Evolutionary conservation across 495 filamentous ascomycete genomes (phyloP), one percentile per base, ranked within the genome.

Genomic region (Penicillium pancosmium): DNA sequence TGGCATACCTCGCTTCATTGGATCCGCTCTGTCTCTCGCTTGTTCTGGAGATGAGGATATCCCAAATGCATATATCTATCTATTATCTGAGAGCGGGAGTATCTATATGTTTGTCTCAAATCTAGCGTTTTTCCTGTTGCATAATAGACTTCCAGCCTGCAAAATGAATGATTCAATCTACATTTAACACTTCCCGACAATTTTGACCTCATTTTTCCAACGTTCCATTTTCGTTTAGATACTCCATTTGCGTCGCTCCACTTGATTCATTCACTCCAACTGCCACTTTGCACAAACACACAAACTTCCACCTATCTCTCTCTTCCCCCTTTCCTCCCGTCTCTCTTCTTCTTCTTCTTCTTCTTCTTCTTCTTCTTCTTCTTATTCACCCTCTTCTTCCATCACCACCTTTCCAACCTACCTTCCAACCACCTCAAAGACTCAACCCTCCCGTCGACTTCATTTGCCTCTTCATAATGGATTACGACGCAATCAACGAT

Each of bases 1-100:
- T 46, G 40, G 38, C 44, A 43, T 27, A 56, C 57, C 3, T 54
- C 56, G 47, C 49, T 25, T 6, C 57, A 57, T 40, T 35, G 25
- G 21, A 27, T 46, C 3, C 16, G 19, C 6, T 61, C 50, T 27
- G 21, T 11, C 21, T 31, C 46, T 4, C 21, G 46, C 12, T 21
- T 27, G 46, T 27, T 38, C 36, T 38, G 36, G 15, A 38, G 36
- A 38, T 38, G 36, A 38, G 36, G 12, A 38, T 38, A n/a, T 13
- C 36, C 35, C 4, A 38, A 38, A 38, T n/a, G 36, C 15, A 38
- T 13, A 13, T 38, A 38, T 38, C 10, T 12, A 10, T 38, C 19
- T 21, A 21, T 38, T n/a, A 38, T 13, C 3, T 38, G 36, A 31
- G 27, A 31, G 2, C 1, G 2, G 11, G 1, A 38, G 15, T 38